Percentiles rank a stretch among this genome's conserved stretches.
phyloP scores from a whole-genome alignment of 371 early-diverging fungal species.

The Mucor plumbeus region DNA sequence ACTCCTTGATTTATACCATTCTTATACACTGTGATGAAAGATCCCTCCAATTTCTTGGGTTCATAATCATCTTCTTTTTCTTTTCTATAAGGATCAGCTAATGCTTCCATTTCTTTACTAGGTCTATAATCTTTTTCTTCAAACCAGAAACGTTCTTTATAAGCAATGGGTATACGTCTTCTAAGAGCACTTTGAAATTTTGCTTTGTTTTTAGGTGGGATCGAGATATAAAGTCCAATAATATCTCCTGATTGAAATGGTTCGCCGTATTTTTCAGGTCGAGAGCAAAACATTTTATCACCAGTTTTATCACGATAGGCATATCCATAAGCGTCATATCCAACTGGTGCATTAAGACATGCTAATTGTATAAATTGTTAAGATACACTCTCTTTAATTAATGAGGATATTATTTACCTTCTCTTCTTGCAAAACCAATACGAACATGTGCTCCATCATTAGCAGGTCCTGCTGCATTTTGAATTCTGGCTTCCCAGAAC shows the following conservation, averaged over 20 bases:
- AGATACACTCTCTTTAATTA: background rate
- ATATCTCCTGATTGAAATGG: constrained; percentile 71
- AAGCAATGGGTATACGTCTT: constrained; percentile 64
- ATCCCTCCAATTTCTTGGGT: constrained; percentile 39
- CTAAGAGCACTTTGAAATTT: constrained; percentile 54
- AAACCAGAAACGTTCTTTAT: constrained; percentile 69
- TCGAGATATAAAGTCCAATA: constrained; percentile 68
- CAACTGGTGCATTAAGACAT: constrained; percentile 71
- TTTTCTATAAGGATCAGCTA: constrained; percentile 46
- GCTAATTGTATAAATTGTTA: constrained; percentile 36
- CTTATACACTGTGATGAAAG: constrained; percentile 68
- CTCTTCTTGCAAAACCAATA: constrained; percentile 70
- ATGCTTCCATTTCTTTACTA: constrained; percentile 60
- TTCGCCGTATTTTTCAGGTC: constrained; percentile 62
- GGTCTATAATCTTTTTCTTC: constrained; percentile 70
- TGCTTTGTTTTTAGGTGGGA: constrained; percentile 54
- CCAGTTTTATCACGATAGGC: constrained; percentile 73
- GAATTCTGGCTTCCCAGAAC: constrained; percentile 71
- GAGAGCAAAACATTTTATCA: constrained; percentile 66
- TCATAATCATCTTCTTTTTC: constrained; percentile 37
- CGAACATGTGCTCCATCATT: constrained; percentile 69
- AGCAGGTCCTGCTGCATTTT: constrained; percentile 40
- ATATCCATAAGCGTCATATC: constrained; percentile 74
- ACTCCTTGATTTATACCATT: constrained; percentile 71
- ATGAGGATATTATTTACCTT: constrained; percentile 48